A percentile compares a stretch with the other conserved stretches of the same genome.
Conservation (phyloP, 306 rosid species). For the Quercus berberidifolia region DNA sequence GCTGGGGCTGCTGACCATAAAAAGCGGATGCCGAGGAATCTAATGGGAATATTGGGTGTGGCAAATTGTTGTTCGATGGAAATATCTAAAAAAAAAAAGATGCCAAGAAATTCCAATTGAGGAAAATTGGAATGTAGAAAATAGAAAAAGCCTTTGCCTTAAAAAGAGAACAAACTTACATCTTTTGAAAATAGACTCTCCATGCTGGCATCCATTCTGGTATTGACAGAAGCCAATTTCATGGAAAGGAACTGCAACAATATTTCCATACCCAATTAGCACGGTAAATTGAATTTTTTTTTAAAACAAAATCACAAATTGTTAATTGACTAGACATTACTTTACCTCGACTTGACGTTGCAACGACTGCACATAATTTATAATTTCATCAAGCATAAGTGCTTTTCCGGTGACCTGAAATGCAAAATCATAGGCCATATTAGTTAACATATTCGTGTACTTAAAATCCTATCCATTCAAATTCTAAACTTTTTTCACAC, state of each 20-base stretch:
- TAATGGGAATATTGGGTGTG: constrained; percentile 59
- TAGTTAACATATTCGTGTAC: constrained; percentile 11
- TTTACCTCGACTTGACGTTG: constrained; percentile 97
- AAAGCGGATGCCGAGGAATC: constrained; percentile 71
- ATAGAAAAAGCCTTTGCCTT: constrained; percentile 25
- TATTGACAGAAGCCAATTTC: constrained; percentile 88
- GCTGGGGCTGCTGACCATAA: constrained; percentile 59
- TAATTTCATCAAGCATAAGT: constrained; percentile 94
- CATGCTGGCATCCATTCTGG: constrained; percentile 70
- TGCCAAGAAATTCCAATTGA: constrained; percentile 18
- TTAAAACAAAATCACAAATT: constrained; percentile 14
- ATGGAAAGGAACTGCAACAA: constrained; percentile 77
- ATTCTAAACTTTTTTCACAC: constrained; percentile 26
- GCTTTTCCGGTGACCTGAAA: constrained; percentile 93
- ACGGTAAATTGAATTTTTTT: constrained; percentile 27
- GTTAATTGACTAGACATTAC: constrained; percentile 19
- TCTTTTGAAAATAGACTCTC: constrained; percentile 72
- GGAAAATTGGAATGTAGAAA: constrained; percentile 15
- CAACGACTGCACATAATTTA: constrained; percentile 95
- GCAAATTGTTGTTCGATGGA: constrained; percentile 56
- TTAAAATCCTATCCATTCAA: background rate
- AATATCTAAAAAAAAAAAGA: constrained; percentile 46
- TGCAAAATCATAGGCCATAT: constrained; percentile 4
- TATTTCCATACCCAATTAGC: constrained; percentile 20
- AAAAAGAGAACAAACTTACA: constrained; percentile 39